phyloP scores from a whole-genome alignment of 2,329 filamentous ascomycete species.

The Aspergillus terreus region DNA sequence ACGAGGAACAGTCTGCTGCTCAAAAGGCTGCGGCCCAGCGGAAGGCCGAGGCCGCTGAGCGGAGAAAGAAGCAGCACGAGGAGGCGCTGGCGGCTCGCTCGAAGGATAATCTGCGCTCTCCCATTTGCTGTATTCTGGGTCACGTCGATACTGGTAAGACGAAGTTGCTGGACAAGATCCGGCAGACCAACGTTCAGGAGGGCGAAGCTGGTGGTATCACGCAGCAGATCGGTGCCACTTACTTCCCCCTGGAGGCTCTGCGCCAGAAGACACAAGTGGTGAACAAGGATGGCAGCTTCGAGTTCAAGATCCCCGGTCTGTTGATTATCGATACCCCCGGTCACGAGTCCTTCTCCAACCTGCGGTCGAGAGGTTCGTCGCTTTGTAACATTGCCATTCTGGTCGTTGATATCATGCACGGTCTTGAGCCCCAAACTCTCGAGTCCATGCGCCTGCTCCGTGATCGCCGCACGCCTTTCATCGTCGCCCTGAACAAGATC shows the following conservation, averaged over 20 bases:
- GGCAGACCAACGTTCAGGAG: constrained; percentile 97
- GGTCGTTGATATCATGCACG: constrained; percentile 99
- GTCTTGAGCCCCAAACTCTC: constrained; percentile 91
- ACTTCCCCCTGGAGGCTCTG: constrained; percentile 94
- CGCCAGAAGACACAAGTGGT: constrained; percentile 89
- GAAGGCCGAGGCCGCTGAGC: constrained; percentile 84
- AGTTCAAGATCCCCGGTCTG: constrained; percentile 96
- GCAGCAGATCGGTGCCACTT: constrained; percentile 98
- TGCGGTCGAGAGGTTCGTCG: constrained; percentile 93
- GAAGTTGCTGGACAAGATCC: constrained; percentile 97
- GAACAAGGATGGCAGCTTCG: constrained; percentile 83
- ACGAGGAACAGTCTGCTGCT: constrained; percentile 70
- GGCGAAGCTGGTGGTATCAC: constrained; percentile 99
- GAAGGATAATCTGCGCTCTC: constrained; percentile 90
- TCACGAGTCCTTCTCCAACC: constrained; percentile 99
- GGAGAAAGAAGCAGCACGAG: constrained; percentile 85
- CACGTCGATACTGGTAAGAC: constrained; percentile 99
- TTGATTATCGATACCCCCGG: constrained; percentile 97
- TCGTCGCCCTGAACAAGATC: constrained; percentile 98
- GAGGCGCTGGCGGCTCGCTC: constrained; percentile 87
- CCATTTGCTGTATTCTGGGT: constrained; percentile 98
- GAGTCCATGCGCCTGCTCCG: constrained; percentile 94
- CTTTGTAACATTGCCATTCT: constrained; percentile 99
- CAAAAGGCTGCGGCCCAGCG: constrained; percentile 68
- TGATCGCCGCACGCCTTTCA: constrained; percentile 94